These are phyloP conservation scores for Botrytis hyacinthi DNA, from an alignment of 2,329 filamentous ascomycete species.

Conservation along the genomic window DNA sequence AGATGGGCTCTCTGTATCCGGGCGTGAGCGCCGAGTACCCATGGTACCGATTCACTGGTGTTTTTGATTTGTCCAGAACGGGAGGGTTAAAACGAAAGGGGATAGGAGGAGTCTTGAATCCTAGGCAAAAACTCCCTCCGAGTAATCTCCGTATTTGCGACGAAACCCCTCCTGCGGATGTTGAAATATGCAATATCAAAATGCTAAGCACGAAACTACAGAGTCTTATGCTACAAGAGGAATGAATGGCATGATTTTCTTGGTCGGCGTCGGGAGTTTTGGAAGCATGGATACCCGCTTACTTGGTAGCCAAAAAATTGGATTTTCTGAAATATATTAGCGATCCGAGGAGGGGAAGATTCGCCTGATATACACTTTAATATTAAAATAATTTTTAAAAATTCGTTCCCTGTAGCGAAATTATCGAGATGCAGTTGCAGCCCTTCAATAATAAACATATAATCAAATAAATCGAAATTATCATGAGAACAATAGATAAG, in stretches of 20 bases:
- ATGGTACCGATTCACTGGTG: not conserved
- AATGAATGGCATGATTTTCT: not conserved
- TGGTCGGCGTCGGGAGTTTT: not conserved
- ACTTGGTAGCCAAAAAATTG: not conserved
- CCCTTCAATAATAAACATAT: not conserved
- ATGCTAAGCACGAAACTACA: not conserved
- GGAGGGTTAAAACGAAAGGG: not conserved
- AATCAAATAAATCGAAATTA: not conserved
- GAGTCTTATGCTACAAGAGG: not conserved
- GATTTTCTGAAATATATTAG: not conserved
- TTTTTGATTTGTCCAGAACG: not conserved
- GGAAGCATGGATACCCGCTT: not conserved
- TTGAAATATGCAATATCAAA: not conserved
- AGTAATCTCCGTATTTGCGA: not conserved
- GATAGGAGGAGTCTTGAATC: not conserved
- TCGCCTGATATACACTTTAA: not conserved
- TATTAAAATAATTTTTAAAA: not conserved
- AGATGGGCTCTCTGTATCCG: not conserved
- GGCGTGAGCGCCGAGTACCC: not conserved
- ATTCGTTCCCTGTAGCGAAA: not conserved
- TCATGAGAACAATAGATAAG: not conserved
- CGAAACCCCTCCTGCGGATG: not conserved
- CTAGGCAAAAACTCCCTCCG: not conserved
- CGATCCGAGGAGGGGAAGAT: not conserved
- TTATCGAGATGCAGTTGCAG: not conserved